A percentile compares a stretch with the other conserved stretches of the same genome.
These are phyloP conservation scores for Colletotrichum spinosum DNA, from an alignment of 2,329 filamentous ascomycete species.

Conservation along the genomic window DNA sequence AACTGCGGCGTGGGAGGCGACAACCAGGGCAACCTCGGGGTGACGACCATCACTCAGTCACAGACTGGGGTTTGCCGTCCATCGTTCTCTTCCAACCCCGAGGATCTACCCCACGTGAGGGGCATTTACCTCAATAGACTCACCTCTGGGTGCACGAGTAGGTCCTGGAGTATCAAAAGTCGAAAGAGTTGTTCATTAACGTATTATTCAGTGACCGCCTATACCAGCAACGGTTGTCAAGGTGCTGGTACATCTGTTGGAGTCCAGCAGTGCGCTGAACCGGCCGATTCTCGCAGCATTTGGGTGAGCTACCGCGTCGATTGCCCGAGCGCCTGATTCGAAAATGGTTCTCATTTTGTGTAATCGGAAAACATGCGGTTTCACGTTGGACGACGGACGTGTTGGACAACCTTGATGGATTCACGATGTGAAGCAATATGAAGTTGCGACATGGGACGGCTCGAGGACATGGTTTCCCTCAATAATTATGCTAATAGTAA, in stretches of 20 bases:
- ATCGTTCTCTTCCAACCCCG: constrained; percentile 5
- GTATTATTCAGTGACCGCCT: constrained; percentile 1
- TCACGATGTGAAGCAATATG: too few species aligned
- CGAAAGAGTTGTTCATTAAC: not conserved
- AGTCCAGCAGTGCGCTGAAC: not conserved
- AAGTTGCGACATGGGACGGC: too few species aligned
- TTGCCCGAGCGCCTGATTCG: not conserved
- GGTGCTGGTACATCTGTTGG: not conserved
- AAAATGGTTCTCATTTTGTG: not conserved
- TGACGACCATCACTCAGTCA: constrained; percentile 23
- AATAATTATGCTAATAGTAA: too few species aligned
- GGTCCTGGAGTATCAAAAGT: not conserved
- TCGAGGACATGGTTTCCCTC: too few species aligned
- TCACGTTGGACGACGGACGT: too few species aligned
- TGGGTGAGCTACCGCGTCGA: constrained; percentile 10
- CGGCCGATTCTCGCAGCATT: not conserved
- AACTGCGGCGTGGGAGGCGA: constrained; percentile 9
- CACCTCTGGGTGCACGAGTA: not conserved
- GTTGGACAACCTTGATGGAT: too few species aligned
- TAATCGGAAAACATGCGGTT: too few species aligned
- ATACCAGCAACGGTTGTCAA: constrained; percentile 1
- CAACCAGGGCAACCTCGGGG: constrained; percentile 21
- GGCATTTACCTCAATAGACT: constrained; percentile 10
- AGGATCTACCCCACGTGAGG: not conserved
- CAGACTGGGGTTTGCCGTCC: constrained; percentile 11